Evolutionary conservation across 1,284 basidiomycete genomes (phyloP).

Genomic region (Sporisorium exsertum): DNA sequence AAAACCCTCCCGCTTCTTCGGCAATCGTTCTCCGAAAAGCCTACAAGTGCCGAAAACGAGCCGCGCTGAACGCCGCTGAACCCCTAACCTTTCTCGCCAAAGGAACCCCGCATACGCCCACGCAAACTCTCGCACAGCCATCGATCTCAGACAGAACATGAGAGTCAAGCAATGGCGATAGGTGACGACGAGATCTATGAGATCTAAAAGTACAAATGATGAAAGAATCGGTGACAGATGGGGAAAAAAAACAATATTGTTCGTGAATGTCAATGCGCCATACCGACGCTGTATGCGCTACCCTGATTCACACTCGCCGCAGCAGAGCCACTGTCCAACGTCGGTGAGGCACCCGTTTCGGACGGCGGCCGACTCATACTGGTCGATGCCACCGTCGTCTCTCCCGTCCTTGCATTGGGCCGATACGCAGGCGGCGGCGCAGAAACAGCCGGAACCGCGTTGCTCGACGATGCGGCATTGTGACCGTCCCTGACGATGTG

Average conservation of each 20-base stretch:
- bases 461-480: not conserved
- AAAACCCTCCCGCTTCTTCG: no score
- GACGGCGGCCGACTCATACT: slow-evolving; percentile 29
- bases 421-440: slow-evolving; percentile 48
- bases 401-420: slow-evolving; percentile 37
- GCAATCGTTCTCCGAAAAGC: no score
- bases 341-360: not conserved
- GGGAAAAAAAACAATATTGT: not conserved
- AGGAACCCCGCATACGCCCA: no score
- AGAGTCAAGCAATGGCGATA: not conserved
- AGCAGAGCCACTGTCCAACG: not conserved
- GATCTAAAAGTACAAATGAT: slow-evolving; percentile 28
- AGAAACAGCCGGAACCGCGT: not conserved
- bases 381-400: slow-evolving; percentile 30
- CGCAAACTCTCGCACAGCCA: no score
- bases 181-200: slow-evolving; percentile 1
- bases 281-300: slow-evolving; percentile 15
- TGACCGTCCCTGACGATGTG: slow-evolving; percentile 21
- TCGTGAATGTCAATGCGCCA: slow-evolving; percentile 17
- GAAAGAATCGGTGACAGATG: not conserved
- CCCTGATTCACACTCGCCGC: not conserved
- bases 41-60: no score
- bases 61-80: no score
- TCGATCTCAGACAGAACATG: no score
- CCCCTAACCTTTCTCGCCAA: no score